Conservation (phyloP, 768 basidiomycete species). For the Porphyrellus cyaneotinctus region DNA sequence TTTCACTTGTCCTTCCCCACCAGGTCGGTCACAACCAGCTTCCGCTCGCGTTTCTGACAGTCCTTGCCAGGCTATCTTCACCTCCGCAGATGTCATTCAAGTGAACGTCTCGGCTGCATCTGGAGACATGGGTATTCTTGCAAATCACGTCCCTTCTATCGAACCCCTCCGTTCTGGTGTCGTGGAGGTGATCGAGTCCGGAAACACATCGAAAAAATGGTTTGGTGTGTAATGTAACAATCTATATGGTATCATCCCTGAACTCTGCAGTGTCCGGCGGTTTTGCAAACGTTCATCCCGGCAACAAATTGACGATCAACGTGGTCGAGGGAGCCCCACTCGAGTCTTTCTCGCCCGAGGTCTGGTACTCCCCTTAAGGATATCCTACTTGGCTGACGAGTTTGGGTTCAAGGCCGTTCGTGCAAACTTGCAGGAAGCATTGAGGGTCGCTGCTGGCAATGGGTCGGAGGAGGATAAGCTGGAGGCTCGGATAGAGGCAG, state of each 20-base stretch:
- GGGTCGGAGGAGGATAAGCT: conserved; percentile 92
- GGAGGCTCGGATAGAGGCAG: conserved; percentile 91
- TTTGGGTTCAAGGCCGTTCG: conserved; percentile 71
- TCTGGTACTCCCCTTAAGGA: conserved; percentile 33
- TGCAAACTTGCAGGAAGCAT: conserved; percentile 82
- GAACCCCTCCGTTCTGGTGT: conserved; percentile 93
- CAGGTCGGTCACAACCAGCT: conserved; percentile 54
- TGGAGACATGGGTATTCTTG: conserved; percentile 98
- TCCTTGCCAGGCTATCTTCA: conserved; percentile 73
- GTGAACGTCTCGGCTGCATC: conserved; percentile 92
- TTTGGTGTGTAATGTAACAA: conserved; percentile 64
- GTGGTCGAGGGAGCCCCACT: conserved; percentile 93
- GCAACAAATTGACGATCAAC: conserved; percentile 95
- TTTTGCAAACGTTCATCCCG: conserved; percentile 96
- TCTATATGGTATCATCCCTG: conserved; percentile 1
- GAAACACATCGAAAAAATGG: conserved; percentile 84
- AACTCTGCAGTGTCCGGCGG: conserved; percentile 79
- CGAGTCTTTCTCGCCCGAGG: conserved; percentile 88
- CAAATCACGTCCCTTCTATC: conserved; percentile 97
- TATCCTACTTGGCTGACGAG: conserved; percentile 1
- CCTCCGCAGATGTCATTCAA: conserved; percentile 87
- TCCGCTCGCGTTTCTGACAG: conserved; percentile 11
- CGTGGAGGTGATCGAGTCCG: conserved; percentile 87
- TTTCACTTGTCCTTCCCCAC: conserved; percentile 93
- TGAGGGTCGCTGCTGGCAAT: conserved; percentile 72